Evolutionary conservation across 192 early-diverging fungal species (phyloP).

Genomic region (Chytriomyces confervae): DNA sequence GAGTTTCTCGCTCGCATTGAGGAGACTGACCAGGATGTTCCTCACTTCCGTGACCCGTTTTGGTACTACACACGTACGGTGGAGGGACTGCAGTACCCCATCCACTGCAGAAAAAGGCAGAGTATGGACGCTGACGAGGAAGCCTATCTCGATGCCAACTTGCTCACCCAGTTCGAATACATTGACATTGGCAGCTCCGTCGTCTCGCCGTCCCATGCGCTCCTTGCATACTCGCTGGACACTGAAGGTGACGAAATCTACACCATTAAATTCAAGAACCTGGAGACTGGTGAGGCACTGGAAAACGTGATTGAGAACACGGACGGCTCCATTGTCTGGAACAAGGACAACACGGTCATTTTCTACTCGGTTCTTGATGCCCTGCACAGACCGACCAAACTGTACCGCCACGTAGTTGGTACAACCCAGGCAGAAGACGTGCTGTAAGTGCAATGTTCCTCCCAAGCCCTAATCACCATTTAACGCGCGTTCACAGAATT

Average conservation of each 20-base stretch:
- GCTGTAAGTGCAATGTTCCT: conserved; percentile 9
- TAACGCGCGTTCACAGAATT: neutral
- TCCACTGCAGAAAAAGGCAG: conserved; percentile 70
- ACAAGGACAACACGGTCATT: conserved; percentile 71
- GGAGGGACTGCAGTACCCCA: conserved; percentile 57
- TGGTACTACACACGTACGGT: conserved; percentile 55
- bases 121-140: conserved; percentile 89
- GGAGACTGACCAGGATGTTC: conserved; percentile 53
- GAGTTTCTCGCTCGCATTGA: conserved; percentile 51
- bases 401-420: conserved; percentile 45
- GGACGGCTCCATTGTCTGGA: conserved; percentile 59
- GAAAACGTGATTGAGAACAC: conserved; percentile 86
- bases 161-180: conserved; percentile 64
- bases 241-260: conserved; percentile 53
- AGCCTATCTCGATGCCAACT: conserved; percentile 86
- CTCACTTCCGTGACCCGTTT: conserved; percentile 42
- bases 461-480: conserved; percentile 7
- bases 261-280: conserved; percentile 48
- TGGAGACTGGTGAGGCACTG: conserved; percentile 85
- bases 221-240: conserved; percentile 53
- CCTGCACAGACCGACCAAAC: conserved; percentile 37
- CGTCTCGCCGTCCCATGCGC: conserved; percentile 43
- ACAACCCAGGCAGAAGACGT: conserved; percentile 32
- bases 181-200: conserved; percentile 4
- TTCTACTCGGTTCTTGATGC: conserved; percentile 90